These are phyloP conservation scores for Dendrobium nobile DNA, from an alignment of 106 monocot genomes.

Conservation along the genomic window DNA sequence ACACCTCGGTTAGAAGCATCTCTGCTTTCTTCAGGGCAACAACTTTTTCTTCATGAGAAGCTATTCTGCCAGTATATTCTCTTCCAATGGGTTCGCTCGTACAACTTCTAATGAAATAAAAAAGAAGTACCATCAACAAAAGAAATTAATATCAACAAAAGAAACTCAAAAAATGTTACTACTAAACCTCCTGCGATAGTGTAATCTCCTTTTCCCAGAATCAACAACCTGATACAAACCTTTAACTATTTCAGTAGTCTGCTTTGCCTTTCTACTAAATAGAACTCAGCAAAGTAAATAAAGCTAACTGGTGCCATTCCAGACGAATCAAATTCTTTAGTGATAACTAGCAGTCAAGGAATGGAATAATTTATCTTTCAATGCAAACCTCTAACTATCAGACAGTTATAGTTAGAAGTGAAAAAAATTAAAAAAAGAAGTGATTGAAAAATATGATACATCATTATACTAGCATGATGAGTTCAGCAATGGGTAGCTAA, in stretches of 20 bases:
- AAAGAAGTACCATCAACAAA: not conserved
- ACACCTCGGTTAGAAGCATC: conserved; percentile 32
- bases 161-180: not conserved
- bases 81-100: conserved; percentile 18
- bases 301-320: no score
- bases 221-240: conserved; percentile 1
- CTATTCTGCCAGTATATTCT: conserved; percentile 48
- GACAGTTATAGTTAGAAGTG: not conserved
- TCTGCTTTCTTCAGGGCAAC: conserved; percentile 52
- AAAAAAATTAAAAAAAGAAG: no score
- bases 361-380: no score
- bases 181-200: not conserved
- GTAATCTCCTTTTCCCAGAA: not conserved
- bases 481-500: no score
- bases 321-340: no score
- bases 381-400: not conserved
- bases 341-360: no score
- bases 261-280: no score
- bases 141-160: not conserved
- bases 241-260: not conserved
- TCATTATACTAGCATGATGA: no score
- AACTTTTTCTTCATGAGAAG: conserved; percentile 43
- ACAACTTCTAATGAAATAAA: not conserved
- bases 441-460: no score
- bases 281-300: no score